These are phyloP conservation scores for Candida incommunis DNA, from an alignment of 805 yeast species.

Conservation along the genomic window DNA sequence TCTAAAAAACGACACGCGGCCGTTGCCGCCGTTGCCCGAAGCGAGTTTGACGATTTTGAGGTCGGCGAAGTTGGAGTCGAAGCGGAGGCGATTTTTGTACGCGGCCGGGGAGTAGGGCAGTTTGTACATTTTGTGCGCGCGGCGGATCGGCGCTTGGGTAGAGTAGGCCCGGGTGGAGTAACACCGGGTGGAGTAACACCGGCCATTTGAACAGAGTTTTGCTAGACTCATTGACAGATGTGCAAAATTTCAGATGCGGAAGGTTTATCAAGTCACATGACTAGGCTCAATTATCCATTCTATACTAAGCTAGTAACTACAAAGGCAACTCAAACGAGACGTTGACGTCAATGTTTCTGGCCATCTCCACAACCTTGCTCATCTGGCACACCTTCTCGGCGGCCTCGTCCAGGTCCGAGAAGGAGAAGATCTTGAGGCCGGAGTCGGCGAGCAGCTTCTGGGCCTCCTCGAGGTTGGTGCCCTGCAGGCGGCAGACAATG, in stretches of 20 bases:
- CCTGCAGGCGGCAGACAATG: constrained; percentile 96
- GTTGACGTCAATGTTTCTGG: constrained; percentile 34
- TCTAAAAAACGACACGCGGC: constrained; percentile 70
- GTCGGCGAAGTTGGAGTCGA: constrained; percentile 35
- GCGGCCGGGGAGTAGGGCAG: constrained; percentile 12
- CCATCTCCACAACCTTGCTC: constrained; percentile 34
- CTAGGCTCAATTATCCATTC: not conserved
- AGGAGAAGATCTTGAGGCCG: constrained; percentile 84
- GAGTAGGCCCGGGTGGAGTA: not conserved
- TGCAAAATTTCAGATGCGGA: too few species aligned
- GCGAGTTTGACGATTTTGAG: constrained; percentile 47
- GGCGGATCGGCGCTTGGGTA: not conserved
- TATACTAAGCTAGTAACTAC: constrained; percentile 14
- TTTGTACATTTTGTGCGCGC: constrained; percentile 3
- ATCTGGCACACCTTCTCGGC: constrained; percentile 88
- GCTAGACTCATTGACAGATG: too few species aligned
- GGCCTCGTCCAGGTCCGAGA: constrained; percentile 90
- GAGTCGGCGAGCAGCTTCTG: constrained; percentile 73
- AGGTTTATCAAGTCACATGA: too few species aligned
- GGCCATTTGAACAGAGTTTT: too few species aligned
- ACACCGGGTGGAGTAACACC: too few species aligned
- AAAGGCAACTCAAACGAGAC: constrained; percentile 35
- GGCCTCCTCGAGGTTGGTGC: constrained; percentile 88
- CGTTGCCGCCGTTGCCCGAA: constrained; percentile 85
- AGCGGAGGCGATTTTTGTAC: constrained; percentile 6